Percentiles rank a stretch among this genome's conserved stretches.
These are phyloP conservation scores for Citrullus mucosospermus DNA, from an alignment of 306 rosid species.

Conservation along the genomic window DNA sequence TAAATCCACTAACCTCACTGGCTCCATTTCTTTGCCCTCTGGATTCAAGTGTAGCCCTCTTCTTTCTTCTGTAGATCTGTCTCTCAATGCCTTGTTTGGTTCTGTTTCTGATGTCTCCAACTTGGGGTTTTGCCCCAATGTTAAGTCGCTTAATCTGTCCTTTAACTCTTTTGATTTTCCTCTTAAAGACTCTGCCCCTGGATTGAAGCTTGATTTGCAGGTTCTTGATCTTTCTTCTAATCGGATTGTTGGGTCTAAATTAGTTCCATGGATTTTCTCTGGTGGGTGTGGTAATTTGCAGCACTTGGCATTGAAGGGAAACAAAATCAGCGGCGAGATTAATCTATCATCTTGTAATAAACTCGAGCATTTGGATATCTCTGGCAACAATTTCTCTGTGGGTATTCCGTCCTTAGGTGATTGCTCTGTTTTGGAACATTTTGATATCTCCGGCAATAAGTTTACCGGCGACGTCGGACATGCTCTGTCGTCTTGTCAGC, in stretches of 20 bases:
- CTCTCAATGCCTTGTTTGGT: constrained; percentile 47
- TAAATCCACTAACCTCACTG: constrained; percentile 35
- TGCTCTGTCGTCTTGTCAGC: constrained; percentile 28
- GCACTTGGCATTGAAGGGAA: constrained; percentile 36
- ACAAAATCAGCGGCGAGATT: constrained; percentile 46
- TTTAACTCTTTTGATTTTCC: constrained; percentile 34
- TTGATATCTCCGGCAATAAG: constrained; percentile 74
- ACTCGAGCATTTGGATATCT: constrained; percentile 40
- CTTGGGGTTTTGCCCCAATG: constrained; percentile 28
- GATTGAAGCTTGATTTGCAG: constrained; percentile 22
- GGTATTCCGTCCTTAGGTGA: constrained; percentile 49
- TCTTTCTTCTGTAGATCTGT: constrained; percentile 56
- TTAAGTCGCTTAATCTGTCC: constrained; percentile 58
- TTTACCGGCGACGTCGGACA: constrained; percentile 41
- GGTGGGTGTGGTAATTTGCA: constrained; percentile 21
- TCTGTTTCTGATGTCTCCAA: constrained; percentile 24
- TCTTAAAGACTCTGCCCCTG: not conserved
- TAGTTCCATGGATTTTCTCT: constrained; percentile 45
- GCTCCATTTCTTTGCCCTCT: constrained; percentile 25
- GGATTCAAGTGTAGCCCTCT: constrained; percentile 35
- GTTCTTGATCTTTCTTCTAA: constrained; percentile 62
- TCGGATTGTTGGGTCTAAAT: constrained; percentile 29
- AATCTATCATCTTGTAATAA: constrained; percentile 27
- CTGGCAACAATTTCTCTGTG: constrained; percentile 54
- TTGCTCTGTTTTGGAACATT: constrained; percentile 32